Conservation (phyloP, 2,329 filamentous ascomycete genomes). For the Alternaria triticina region DNA sequence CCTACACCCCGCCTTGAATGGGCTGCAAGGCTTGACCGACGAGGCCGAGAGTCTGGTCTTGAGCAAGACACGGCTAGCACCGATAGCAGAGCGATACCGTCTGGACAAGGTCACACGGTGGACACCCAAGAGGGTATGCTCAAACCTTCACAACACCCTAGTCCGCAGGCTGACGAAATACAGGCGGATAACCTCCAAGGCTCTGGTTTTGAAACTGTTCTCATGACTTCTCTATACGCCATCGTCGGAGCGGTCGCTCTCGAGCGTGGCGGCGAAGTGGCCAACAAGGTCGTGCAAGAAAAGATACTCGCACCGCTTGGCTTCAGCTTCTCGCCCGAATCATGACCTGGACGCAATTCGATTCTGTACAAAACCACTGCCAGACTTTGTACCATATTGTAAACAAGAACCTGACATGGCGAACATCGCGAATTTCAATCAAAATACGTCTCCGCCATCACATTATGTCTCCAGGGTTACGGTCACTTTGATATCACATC, state of each 20-base stretch:
- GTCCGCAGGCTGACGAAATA: background rate
- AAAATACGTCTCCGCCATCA: background rate
- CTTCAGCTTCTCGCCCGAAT: conserved; percentile 35
- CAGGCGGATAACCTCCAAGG: conserved; percentile 70
- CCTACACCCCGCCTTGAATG: conserved; percentile 71
- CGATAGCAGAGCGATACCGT: conserved; percentile 72
- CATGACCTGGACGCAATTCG: conserved; percentile 9
- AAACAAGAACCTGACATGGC: conserved; percentile 12
- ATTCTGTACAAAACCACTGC: conserved; percentile 12
- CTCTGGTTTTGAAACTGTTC: conserved; percentile 77
- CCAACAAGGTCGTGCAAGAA: conserved; percentile 76
- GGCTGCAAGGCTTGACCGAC: conserved; percentile 73
- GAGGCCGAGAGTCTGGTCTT: conserved; percentile 67
- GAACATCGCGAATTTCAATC: background rate
- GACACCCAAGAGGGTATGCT: conserved; percentile 80
- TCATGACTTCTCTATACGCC: conserved; percentile 80
- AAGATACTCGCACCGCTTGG: conserved; percentile 67
- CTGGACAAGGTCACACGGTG: conserved; percentile 80
- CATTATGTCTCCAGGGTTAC: background rate
- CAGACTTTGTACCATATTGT: conserved; percentile 15
- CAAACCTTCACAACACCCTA: background rate
- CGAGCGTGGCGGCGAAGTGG: conserved; percentile 81
- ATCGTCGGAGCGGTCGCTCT: conserved; percentile 89
- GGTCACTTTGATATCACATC: background rate
- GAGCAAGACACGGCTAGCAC: conserved; percentile 69